Evolutionary conservation across 768 basidiomycete genomes (phyloP).

Genomic region (Russula ochroleuca): DNA sequence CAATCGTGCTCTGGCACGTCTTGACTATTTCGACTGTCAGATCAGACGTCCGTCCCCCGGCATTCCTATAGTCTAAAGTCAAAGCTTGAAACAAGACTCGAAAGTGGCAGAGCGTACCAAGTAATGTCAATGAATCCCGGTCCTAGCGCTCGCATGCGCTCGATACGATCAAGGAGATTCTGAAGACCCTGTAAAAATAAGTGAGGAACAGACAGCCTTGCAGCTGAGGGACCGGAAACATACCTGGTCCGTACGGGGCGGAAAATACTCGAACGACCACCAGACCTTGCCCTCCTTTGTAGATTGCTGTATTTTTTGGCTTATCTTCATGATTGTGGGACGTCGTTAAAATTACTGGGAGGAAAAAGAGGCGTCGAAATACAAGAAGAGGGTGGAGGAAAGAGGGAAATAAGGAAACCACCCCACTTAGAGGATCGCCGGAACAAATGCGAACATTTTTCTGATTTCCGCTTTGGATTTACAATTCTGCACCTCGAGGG

Average conservation of each 20-base stretch:
- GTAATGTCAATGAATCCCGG: slow-evolving; percentile 99
- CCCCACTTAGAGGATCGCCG: background rate
- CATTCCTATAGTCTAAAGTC: slow-evolving; percentile 63
- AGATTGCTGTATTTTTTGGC: slow-evolving; percentile 85
- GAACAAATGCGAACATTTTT: background rate
- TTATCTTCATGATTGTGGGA: slow-evolving; percentile 74
- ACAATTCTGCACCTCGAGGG: background rate
- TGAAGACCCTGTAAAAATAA: slow-evolving; percentile 63
- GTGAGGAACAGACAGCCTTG: slow-evolving; percentile 12
- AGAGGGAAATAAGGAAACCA: background rate
- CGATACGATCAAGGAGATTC: slow-evolving; percentile 97
- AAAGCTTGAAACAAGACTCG: slow-evolving; percentile 1
- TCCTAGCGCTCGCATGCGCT: slow-evolving; percentile 91
- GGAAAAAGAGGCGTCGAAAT: background rate
- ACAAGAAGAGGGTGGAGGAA: background rate
- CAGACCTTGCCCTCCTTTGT: slow-evolving; percentile 81
- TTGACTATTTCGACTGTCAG: slow-evolving; percentile 91
- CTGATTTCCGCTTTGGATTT: background rate
- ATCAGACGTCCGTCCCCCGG: slow-evolving; percentile 92
- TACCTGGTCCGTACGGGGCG: slow-evolving; percentile 92
- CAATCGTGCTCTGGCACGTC: slow-evolving; percentile 88
- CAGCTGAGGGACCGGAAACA: slow-evolving; percentile 22
- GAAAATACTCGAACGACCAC: slow-evolving; percentile 99
- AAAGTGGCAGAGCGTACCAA: slow-evolving; percentile 48
- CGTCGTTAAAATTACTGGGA: slow-evolving; percentile 9